These are phyloP conservation scores for Pleurotus cornucopiae DNA, from an alignment of 768 basidiomycete genomes.

Conservation along the genomic window DNA sequence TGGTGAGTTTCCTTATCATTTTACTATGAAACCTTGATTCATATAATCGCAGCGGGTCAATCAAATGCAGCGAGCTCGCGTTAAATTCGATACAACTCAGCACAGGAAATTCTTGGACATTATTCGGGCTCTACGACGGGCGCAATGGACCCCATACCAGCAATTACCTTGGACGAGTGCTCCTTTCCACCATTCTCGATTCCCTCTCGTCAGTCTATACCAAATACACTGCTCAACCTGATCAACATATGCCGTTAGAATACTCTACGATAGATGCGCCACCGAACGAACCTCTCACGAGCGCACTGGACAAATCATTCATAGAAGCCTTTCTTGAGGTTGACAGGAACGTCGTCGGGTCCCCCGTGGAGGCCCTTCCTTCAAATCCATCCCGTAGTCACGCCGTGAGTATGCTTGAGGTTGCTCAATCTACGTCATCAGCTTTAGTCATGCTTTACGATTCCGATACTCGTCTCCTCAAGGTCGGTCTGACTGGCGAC, in stretches of 20 bases:
- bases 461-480: constrained; percentile 25
- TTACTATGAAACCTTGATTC: neutral
- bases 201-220: constrained; percentile 8
- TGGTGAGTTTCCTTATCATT: constrained; percentile 7
- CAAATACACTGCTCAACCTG: constrained; percentile 9
- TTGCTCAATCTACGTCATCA: constrained; percentile 29
- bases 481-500: constrained; percentile 35
- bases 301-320: constrained; percentile 21
- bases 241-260: constrained; percentile 12
- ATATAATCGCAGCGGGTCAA: neutral
- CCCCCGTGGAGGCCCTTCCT: constrained; percentile 18
- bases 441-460: constrained; percentile 33
- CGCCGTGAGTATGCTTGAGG: constrained; percentile 20
- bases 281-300: constrained; percentile 10
- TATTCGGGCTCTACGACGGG: constrained; percentile 29
- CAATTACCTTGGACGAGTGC: constrained; percentile 19
- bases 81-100: neutral
- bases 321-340: constrained; percentile 25
- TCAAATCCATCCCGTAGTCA: constrained; percentile 16
- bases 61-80: constrained; percentile 1
- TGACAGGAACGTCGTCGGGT: constrained; percentile 29
- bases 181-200: constrained; percentile 14
- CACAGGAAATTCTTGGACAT: constrained; percentile 20
- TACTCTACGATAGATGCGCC: neutral
- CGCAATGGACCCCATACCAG: constrained; percentile 27